Evolutionary conservation across 768 basidiomycete species (phyloP).

Genomic region (Hericium rajendrae): DNA sequence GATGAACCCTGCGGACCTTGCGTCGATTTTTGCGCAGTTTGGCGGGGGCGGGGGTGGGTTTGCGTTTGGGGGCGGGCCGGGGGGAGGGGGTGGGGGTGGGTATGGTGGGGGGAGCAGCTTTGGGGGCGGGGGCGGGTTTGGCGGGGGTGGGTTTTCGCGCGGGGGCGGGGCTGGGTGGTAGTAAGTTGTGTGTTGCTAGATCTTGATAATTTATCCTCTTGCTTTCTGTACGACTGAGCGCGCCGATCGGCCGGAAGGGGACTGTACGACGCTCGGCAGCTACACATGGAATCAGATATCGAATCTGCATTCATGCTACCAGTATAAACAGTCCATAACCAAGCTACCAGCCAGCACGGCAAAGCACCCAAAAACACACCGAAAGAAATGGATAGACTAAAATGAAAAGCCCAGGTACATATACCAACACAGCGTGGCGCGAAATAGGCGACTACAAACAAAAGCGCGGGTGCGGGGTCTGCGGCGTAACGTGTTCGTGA

Average conservation of each 20-base stretch:
- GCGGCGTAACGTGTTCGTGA: neutral
- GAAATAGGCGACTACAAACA: neutral
- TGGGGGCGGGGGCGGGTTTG: too few relatives aligned
- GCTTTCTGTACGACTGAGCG: neutral
- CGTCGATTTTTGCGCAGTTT: conserved; percentile 13
- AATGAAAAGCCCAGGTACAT: neutral
- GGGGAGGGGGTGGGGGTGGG: neutral
- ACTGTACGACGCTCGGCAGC: too few relatives aligned
- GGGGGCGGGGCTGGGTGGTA: neutral
- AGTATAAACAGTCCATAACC: too few relatives aligned
- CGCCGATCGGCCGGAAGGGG: too few relatives aligned
- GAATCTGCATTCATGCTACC: too few relatives aligned
- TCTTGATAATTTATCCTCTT: neutral
- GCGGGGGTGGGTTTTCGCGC: too few relatives aligned
- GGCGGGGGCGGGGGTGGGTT: neutral
- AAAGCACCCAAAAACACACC: neutral
- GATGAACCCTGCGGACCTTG: conserved; percentile 24
- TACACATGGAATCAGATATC: too few relatives aligned
- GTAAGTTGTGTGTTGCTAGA: neutral
- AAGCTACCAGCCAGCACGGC: neutral
- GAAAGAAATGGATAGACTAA: neutral
- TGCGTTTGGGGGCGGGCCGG: neutral
- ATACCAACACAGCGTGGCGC: neutral
- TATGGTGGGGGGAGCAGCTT: too few relatives aligned
- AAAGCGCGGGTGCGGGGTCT: neutral